Evolutionary conservation across 768 basidiomycete genomes (phyloP).

Genomic region (Lentinus tigrinus): DNA sequence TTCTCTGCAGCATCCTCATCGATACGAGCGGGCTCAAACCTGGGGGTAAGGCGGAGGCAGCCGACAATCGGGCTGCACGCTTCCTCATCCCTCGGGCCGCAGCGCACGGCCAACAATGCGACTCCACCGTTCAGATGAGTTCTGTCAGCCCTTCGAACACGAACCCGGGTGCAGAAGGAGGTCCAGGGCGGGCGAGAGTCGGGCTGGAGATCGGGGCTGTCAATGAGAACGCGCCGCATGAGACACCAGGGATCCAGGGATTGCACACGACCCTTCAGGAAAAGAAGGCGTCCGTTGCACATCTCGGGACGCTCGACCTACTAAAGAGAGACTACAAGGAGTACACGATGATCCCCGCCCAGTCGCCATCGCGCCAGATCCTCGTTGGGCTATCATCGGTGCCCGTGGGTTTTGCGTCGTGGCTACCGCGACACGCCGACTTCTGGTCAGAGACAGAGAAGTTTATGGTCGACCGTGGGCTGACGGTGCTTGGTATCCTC

Average conservation of each 20-base stretch:
- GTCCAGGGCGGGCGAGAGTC: neutral
- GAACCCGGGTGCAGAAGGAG: no score
- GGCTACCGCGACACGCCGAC: slow-evolving; percentile 45
- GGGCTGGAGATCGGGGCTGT: slow-evolving; percentile 9
- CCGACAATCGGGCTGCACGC: slow-evolving; percentile 63
- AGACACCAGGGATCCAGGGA: slow-evolving; percentile 43
- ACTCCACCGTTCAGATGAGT: neutral
- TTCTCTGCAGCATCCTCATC: slow-evolving; percentile 78
- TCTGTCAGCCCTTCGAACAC: neutral
- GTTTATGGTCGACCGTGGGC: slow-evolving; percentile 66
- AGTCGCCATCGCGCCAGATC: slow-evolving; percentile 39
- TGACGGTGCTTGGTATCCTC: slow-evolving; percentile 76
- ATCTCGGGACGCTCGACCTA: slow-evolving; percentile 71
- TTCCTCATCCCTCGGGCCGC: slow-evolving; percentile 56
- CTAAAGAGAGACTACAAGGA: slow-evolving; percentile 96
- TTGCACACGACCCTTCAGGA: slow-evolving; percentile 47
- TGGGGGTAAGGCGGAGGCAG: slow-evolving; percentile 70
- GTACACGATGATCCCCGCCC: slow-evolving; percentile 54
- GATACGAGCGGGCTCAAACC: slow-evolving; percentile 81
- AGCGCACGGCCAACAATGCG: slow-evolving; percentile 19
- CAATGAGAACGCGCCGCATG: slow-evolving; percentile 31
- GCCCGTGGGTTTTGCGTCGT: slow-evolving; percentile 62
- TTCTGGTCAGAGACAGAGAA: slow-evolving; percentile 39
- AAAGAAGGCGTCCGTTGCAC: slow-evolving; percentile 68
- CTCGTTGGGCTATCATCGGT: slow-evolving; percentile 82